Evolutionary conservation across 257 asterid genomes (phyloP), one percentile per base, ranked within the genome.

Genomic region (Ligustrum vulgare): DNA sequence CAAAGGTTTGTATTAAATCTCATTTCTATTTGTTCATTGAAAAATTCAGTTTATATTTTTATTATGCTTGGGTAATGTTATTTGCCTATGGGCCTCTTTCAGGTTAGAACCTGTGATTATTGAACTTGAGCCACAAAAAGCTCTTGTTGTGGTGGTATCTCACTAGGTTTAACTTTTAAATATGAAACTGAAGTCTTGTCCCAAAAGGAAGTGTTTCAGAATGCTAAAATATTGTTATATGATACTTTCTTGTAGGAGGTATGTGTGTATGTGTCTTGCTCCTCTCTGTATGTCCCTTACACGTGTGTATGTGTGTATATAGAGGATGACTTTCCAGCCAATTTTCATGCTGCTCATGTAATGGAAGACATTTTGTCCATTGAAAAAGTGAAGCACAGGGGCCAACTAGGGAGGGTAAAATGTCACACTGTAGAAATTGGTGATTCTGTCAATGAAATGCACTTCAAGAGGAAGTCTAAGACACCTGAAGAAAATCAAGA

Each of bases 81-180:
- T 79, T 82, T 82, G 41, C 54, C 39, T 62, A 43, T 74, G 34
- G 67, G 36, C 54, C 92, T 68, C 37, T 75, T 81, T 68, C 84
- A 95, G 99, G 91, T 85, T 95, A 86, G 99, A 95, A 81, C 98
- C 99, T 6, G 98, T 95, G 80, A 95, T 95, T 80, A 90, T 95
- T 67, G 99, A 95, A 88, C 97, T 93, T 33, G 99, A 95, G 82
- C 92, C 97, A 67, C 99, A 95, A 82, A 82, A 96, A 79, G 99
- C 98, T 76, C 99, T 98, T 3, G 99, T 95, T 63, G 99, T 95
- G 75, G 98, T 95, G 88, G 79, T 93, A 78, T 86, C 99, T 71
- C 98, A 95, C 87, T 97, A 93, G 99, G 99, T 95, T 70, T 74
- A 41, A 69, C 69, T 80, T 72, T 67, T 72, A 18, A 65, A 25